phyloP scores from a whole-genome alignment of 2,329 filamentous ascomycete species.

The Exophiala phaeomuriformis region DNA sequence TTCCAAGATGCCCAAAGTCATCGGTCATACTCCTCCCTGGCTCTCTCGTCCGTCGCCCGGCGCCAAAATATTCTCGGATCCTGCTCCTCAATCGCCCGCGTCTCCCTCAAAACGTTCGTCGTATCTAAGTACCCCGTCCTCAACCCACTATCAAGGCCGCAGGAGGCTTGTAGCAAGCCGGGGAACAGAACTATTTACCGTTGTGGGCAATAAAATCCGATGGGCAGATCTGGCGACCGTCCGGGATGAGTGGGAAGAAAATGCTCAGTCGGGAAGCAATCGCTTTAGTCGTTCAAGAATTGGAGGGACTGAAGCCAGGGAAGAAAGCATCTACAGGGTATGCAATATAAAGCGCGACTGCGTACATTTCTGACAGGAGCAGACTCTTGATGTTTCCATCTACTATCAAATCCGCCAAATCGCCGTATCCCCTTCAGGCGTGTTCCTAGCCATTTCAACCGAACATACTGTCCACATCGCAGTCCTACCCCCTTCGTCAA shows the following conservation, averaged over 20 bases:
- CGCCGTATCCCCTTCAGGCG: slow-evolving; percentile 70
- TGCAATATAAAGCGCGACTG: slow-evolving; percentile 23
- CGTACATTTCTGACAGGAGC: slow-evolving; percentile 20
- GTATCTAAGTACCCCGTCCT: slow-evolving; percentile 29
- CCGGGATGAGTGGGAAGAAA: slow-evolving; percentile 54
- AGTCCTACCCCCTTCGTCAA: slow-evolving; percentile 71
- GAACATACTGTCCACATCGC: slow-evolving; percentile 82
- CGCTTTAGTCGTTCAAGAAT: slow-evolving; percentile 11
- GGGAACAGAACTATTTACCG: slow-evolving; percentile 82
- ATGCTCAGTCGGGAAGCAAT: slow-evolving; percentile 21
- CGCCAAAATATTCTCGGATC: slow-evolving; percentile 64
- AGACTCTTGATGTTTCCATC: slow-evolving; percentile 64
- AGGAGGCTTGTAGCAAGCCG: slow-evolving; percentile 65
- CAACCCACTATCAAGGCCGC: slow-evolving; percentile 35
- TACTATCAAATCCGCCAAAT: slow-evolving; percentile 80
- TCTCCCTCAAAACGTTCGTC: slow-evolving; percentile 32
- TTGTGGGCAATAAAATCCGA: slow-evolving; percentile 79
- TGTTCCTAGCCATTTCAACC: slow-evolving; percentile 74
- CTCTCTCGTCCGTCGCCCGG: slow-evolving; percentile 71
- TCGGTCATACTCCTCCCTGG: slow-evolving; percentile 80
- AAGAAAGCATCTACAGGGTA: slow-evolving; percentile 40
- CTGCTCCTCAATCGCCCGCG: slow-evolving; percentile 38
- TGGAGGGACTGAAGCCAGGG: neutral
- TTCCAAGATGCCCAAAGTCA: slow-evolving; percentile 70
- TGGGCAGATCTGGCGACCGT: slow-evolving; percentile 80